phyloP scores from a whole-genome alignment of 1,284 basidiomycete species.

The Ceratobasidium sp. region DNA sequence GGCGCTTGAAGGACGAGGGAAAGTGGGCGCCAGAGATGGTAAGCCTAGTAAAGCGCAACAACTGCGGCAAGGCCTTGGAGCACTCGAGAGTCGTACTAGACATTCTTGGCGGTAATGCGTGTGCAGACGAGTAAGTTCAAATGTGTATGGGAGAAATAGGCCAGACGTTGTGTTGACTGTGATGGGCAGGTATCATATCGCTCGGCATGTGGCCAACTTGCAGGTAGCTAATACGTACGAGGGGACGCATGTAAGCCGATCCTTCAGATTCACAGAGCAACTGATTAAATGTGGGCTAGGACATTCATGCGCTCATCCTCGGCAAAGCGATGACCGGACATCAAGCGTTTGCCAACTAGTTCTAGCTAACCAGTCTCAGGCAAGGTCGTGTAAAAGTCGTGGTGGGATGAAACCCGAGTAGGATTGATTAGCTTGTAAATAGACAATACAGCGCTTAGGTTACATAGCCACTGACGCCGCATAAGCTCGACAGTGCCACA shows the following conservation, averaged over 20 bases:
- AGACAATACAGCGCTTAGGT: no score
- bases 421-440: not conserved
- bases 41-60: slow-evolving; percentile 94
- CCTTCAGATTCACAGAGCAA: slow-evolving; percentile 9
- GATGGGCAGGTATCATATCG: slow-evolving; percentile 79
- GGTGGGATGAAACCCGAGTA: not conserved
- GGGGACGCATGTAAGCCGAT: slow-evolving; percentile 68
- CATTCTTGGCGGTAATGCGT: slow-evolving; percentile 91
- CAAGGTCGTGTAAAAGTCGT: no score
- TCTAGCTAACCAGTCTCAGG: no score
- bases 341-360: slow-evolving; percentile 72
- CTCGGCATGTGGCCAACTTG: slow-evolving; percentile 88
- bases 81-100: slow-evolving; percentile 84
- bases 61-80: slow-evolving; percentile 90
- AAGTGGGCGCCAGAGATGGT: slow-evolving; percentile 91
- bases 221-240: slow-evolving; percentile 95
- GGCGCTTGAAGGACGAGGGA: slow-evolving; percentile 86
- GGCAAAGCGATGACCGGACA: slow-evolving; percentile 92
- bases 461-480: slow-evolving; percentile 25
- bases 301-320: slow-evolving; percentile 87
- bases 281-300: slow-evolving; percentile 58
- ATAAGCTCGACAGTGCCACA: not conserved
- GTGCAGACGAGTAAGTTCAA: slow-evolving; percentile 80
- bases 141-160: slow-evolving; percentile 13
- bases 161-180: not conserved